Evolutionary conservation across 106 monocot species (phyloP), one percentile per base, ranked within the genome.

Genomic region (Dendrobium huoshanense): DNA sequence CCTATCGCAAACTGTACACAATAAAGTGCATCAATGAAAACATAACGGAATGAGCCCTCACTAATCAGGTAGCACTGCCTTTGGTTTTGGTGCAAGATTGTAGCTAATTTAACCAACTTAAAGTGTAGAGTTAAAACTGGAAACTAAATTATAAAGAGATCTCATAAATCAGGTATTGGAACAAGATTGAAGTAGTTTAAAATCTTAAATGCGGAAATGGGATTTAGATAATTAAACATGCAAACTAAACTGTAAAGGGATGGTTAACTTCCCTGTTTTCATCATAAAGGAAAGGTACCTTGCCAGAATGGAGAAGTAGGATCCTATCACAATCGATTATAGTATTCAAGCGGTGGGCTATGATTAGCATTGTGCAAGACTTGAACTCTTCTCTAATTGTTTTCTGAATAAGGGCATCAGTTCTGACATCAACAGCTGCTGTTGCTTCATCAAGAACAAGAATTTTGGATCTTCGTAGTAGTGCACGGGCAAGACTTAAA

Each of bases 371-470:
- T 15, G 98, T 99, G 81, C 98, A 99, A 25, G 88, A 90, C 55
- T 92, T 95, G 82, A 99, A 99, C 81, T 99, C 98, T 78, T 95
- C 98, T 83, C 98, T 84, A 16, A 99, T 99, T 41, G 98, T 99
- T 81, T 91, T 99, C 76, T 99, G 98, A 81, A 99, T 99, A 74
- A 99, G 87, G 79, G 95, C 92, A 86, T 99, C 98, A 31, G 98
- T 99, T 89, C 93, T 77, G 72, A 99, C 98, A 93, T 99, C 98
- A 67, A 99, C 98, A 72, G 98, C 98, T 78, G 98, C 98, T 73
- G 98, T 99, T 85, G 98, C 98, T 86, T 99, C 98, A 88, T 99
- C 98, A 55, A 99, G 89, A 84, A 99, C 98, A 78, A 99, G 95
- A 91, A 99, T 95, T 75, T 99, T 99, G 61, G 95, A 88, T 82